A percentile compares a stretch with the other conserved stretches of the same genome.
phyloP scores from a whole-genome alignment of 2,329 filamentous ascomycete genomes.

The Fusarium keratoplasticum region DNA sequence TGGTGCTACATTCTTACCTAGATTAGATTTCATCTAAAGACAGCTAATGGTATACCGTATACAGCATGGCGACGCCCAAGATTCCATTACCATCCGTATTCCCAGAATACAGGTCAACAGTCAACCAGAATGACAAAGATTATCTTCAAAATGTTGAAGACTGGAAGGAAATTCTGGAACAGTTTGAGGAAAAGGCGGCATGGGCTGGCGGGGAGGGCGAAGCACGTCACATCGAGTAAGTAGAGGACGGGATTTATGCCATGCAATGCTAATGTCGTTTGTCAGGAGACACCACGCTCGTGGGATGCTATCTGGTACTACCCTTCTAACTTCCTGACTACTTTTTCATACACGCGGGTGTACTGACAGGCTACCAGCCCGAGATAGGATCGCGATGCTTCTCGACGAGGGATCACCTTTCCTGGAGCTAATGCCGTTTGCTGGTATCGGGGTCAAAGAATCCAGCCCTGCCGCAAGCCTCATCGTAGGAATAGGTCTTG shows the following conservation, averaged over 20 bases:
- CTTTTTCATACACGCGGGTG: background rate
- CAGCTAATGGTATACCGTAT: background rate
- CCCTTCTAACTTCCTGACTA: background rate
- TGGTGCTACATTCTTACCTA: background rate
- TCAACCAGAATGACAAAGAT: background rate
- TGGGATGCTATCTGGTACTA: background rate
- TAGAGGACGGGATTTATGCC: background rate
- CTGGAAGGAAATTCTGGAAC: background rate
- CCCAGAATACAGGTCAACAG: background rate
- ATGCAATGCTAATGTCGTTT: background rate
- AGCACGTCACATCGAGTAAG: background rate
- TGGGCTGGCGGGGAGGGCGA: background rate
- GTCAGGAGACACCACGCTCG: background rate
- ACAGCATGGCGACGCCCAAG: background rate
- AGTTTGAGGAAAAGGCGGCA: background rate
- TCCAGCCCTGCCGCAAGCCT: background rate
- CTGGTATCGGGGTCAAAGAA: background rate
- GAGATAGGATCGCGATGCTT: background rate
- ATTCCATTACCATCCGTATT: background rate
- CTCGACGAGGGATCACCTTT: background rate
- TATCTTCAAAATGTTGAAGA: background rate
- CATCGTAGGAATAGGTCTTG: background rate
- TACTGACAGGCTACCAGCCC: background rate
- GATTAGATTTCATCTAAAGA: background rate
- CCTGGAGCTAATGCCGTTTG: background rate